Percentiles rank a stretch among this genome's conserved stretches.
Conservation (phyloP, 495 filamentous ascomycete genomes). For the Achaetomiella virescens region DNA sequence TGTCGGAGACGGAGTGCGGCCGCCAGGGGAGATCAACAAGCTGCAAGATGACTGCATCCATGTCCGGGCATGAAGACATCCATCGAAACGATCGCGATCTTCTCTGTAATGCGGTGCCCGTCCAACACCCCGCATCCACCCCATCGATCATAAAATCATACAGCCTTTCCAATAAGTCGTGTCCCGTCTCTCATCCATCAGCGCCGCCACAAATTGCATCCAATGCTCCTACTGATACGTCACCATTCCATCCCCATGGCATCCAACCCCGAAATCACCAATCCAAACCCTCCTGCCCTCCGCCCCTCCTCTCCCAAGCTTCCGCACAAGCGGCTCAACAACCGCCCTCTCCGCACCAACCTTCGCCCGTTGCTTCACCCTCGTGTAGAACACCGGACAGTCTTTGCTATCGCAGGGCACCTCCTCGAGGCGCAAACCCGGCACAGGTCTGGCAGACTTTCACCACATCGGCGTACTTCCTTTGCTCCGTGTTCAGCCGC, state of each 20-base stretch:
- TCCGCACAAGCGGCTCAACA: conserved; percentile 50
- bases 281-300: neutral
- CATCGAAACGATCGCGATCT: no score
- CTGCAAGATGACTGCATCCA: no score
- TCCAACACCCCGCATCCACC: no score
- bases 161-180: no score
- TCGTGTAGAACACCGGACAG: conserved; percentile 87
- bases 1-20: no score
- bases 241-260: neutral
- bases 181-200: no score
- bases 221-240: no score
- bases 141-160: neutral
- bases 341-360: conserved; percentile 52
- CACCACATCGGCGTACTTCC: conserved; percentile 57
- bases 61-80: neutral
- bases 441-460: conserved; percentile 79
- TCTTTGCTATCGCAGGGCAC: conserved; percentile 84
- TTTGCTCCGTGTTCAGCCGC: conserved; percentile 57
- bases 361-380: conserved; percentile 62
- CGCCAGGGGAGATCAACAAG: no score
- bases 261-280: conserved; percentile 3
- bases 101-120: no score
- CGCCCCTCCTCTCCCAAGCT: conserved; percentile 36
- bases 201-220: no score
- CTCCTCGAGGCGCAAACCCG: conserved; percentile 60